Evolutionary conservation across 768 basidiomycete species (phyloP).

Genomic region (Leccinellum rugosiceps): DNA sequence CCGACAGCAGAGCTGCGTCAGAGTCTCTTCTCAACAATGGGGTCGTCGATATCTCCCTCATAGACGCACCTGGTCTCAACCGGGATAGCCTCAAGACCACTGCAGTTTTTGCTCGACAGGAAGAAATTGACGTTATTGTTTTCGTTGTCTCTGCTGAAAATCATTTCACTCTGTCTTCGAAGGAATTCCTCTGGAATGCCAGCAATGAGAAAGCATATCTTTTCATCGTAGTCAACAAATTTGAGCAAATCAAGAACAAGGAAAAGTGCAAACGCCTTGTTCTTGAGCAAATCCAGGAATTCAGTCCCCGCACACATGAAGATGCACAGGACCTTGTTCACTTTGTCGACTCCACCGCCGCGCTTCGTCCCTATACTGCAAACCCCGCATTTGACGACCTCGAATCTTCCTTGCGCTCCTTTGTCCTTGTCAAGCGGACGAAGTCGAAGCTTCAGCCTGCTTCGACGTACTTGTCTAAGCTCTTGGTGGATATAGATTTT

Average conservation of each 20-base stretch:
- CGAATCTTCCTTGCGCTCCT: conserved; percentile 86
- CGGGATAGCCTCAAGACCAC: conserved; percentile 94
- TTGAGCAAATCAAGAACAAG: conserved; percentile 93
- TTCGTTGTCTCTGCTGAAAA: conserved; percentile 98
- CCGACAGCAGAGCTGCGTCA: conserved; percentile 71
- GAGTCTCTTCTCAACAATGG: conserved; percentile 92
- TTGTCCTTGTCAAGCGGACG: conserved; percentile 93
- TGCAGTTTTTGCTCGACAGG: conserved; percentile 90
- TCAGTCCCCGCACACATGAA: conserved; percentile 90
- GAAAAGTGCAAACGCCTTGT: conserved; percentile 85
- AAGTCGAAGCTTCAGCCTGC: conserved; percentile 95
- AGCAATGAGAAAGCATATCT: conserved; percentile 97
- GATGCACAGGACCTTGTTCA: conserved; percentile 93
- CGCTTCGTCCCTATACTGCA: conserved; percentile 61
- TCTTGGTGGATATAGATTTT: conserved; percentile 87
- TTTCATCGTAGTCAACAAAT: conserved; percentile 99
- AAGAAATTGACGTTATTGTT: conserved; percentile 97
- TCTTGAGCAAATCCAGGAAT: conserved; percentile 88
- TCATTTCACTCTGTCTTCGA: conserved; percentile 94
- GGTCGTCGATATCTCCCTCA: conserved; percentile 95
- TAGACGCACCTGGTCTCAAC: conserved; percentile 97
- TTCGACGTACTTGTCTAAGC: conserved; percentile 83
- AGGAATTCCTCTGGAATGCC: conserved; percentile 90
- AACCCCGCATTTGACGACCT: conserved; percentile 81
- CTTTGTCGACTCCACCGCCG: conserved; percentile 90